phyloP scores from a whole-genome alignment of 1,284 basidiomycete species.

The Apiotrichum veenhuisii region DNA sequence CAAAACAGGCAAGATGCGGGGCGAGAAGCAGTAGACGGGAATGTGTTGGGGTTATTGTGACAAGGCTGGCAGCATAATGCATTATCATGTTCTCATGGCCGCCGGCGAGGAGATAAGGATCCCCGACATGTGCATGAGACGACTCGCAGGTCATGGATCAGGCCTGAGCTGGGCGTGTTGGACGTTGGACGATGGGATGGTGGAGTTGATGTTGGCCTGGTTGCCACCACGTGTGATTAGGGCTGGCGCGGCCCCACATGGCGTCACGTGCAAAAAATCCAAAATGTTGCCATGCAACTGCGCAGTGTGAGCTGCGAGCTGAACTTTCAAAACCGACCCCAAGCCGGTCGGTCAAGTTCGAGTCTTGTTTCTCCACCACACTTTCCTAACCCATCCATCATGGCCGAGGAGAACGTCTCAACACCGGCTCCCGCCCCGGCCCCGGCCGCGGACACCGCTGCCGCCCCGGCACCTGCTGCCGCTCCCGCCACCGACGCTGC shows the following conservation, averaged over 20 bases:
- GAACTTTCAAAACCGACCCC: too few species aligned
- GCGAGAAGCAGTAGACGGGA: too few species aligned
- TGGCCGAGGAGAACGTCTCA: slow-evolving; percentile 8
- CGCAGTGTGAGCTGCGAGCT: too few species aligned
- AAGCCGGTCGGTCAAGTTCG: not conserved
- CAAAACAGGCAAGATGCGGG: too few species aligned
- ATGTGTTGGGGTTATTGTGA: not conserved
- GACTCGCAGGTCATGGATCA: too few species aligned
- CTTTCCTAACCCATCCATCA: not conserved
- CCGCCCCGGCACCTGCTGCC: not conserved
- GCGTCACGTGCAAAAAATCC: not conserved
- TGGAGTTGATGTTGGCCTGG: too few species aligned
- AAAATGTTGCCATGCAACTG: not conserved
- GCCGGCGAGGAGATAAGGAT: too few species aligned
- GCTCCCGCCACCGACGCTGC: not conserved
- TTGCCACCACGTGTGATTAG: too few species aligned
- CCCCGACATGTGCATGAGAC: too few species aligned
- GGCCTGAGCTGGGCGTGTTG: too few species aligned
- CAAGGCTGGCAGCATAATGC: not conserved
- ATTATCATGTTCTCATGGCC: not conserved
- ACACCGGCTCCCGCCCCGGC: not conserved
- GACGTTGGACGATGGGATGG: too few species aligned
- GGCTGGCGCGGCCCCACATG: too few species aligned
- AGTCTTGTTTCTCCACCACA: not conserved
- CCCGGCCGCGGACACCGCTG: not conserved